Evolutionary conservation across 2,329 filamentous ascomycete genomes (phyloP).

Genomic region (Orbilia brochopaga): DNA sequence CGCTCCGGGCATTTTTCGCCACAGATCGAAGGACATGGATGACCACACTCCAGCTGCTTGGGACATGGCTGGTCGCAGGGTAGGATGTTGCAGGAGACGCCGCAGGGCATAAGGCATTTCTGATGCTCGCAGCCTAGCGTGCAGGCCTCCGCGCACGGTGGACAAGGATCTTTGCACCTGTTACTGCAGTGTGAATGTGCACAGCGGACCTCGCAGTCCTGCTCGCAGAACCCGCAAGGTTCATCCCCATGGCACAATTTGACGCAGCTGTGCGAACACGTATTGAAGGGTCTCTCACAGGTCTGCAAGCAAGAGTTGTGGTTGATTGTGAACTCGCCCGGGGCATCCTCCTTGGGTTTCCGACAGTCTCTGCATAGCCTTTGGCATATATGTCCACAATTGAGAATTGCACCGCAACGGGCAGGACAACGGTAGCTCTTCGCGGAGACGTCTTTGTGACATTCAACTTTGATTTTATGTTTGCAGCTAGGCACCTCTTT

Average conservation of each 20-base stretch:
- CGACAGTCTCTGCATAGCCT: conserved; percentile 63
- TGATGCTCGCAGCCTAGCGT: conserved; percentile 65
- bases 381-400: conserved; percentile 68
- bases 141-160: conserved; percentile 67
- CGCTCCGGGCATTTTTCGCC: conserved; percentile 67
- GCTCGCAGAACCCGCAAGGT: conserved; percentile 62
- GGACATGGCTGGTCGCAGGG: conserved; percentile 69
- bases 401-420: conserved; percentile 60
- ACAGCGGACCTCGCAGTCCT: conserved; percentile 65
- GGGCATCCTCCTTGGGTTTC: conserved; percentile 53
- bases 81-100: conserved; percentile 70
- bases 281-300: conserved; percentile 63
- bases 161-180: conserved; percentile 67
- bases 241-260: conserved; percentile 63
- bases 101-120: conserved; percentile 63
- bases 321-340: conserved; percentile 54
- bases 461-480: conserved; percentile 64
- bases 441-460: conserved; percentile 61
- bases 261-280: conserved; percentile 66
- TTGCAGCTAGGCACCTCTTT: conserved; percentile 64
- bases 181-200: conserved; percentile 65
- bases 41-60: conserved; percentile 64
- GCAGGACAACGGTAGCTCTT: conserved; percentile 61
- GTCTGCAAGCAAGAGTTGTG: conserved; percentile 62
- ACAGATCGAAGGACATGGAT: conserved; percentile 70